Conservation (phyloP, 2,329 filamentous ascomycete species). For the Mollisiaceae sp. region DNA sequence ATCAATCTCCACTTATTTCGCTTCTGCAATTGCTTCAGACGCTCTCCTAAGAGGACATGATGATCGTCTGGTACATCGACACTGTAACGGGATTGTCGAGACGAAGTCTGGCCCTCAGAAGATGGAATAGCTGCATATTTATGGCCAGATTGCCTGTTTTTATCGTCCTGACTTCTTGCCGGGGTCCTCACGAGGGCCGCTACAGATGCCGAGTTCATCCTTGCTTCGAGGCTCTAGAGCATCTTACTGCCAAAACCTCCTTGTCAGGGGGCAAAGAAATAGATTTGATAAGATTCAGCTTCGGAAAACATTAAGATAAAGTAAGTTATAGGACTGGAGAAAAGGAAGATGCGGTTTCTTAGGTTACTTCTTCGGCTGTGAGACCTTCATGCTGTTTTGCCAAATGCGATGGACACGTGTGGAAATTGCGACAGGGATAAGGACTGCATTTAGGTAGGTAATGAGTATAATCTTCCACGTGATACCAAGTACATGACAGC, state of each 20-base stretch:
- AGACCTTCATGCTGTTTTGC: constrained; percentile 6
- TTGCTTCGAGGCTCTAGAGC: constrained; percentile 10
- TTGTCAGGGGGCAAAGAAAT: constrained; percentile 10
- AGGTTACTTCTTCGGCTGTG: neutral
- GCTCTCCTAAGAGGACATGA: constrained; percentile 26
- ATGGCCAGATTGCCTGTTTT: constrained; percentile 16
- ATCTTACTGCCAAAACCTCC: constrained; percentile 12
- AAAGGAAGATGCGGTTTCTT: neutral
- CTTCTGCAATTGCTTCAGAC: constrained; percentile 29
- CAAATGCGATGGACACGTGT: constrained; percentile 26
- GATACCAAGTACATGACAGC: neutral
- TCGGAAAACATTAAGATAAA: constrained; percentile 18
- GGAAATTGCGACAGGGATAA: constrained; percentile 7
- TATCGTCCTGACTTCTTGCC: constrained; percentile 8
- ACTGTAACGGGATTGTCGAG: constrained; percentile 16
- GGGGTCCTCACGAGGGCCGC: constrained; percentile 16
- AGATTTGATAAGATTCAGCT: constrained; percentile 12
- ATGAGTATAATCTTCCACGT: constrained; percentile 13
- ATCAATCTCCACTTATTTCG: constrained; percentile 27
- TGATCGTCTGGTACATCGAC: constrained; percentile 16
- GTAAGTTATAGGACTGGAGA: neutral
- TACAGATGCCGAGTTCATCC: constrained; percentile 20
- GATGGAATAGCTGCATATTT: constrained; percentile 34
- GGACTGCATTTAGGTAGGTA: too few species aligned
- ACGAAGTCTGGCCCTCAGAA: neutral